Percentiles rank a stretch among this genome's conserved stretches.
Conservation (phyloP, 2,329 filamentous ascomycete genomes). For the Didymella keratinophila region DNA sequence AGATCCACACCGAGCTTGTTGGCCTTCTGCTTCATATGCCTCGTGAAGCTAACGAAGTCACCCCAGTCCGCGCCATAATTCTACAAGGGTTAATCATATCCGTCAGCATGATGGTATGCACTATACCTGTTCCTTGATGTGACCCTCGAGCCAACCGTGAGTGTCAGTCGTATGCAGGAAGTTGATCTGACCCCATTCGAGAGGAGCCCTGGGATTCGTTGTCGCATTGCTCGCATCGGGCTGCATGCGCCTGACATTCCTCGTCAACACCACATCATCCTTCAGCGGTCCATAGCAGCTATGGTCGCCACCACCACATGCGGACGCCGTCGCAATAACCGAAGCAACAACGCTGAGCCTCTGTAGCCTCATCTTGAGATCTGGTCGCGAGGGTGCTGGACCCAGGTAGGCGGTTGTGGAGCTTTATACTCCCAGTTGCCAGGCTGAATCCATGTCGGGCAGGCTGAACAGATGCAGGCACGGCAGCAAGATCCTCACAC, state of each 20-base stretch:
- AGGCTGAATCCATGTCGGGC: constrained; percentile 3
- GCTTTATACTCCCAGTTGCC: constrained; percentile 8
- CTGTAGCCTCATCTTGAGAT: constrained; percentile 23
- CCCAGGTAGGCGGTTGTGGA: not conserved
- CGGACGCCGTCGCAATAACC: constrained; percentile 21
- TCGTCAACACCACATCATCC: constrained; percentile 52
- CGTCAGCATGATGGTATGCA: not conserved
- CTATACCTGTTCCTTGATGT: constrained; percentile 62
- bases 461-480: not conserved
- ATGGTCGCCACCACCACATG: constrained; percentile 44
- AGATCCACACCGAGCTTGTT: constrained; percentile 65
- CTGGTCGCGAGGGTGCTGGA: constrained; percentile 4
- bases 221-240: constrained; percentile 54
- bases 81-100: constrained; percentile 5
- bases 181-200: constrained; percentile 71
- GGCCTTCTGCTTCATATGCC: constrained; percentile 67
- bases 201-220: constrained; percentile 46
- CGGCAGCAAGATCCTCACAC: constrained; percentile 20
- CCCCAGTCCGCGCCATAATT: constrained; percentile 73
- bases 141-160: constrained; percentile 68
- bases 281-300: constrained; percentile 52
- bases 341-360: constrained; percentile 19
- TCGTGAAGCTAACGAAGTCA: constrained; percentile 68
- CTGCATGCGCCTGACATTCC: constrained; percentile 55
- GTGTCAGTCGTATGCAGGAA: constrained; percentile 72